Base-by-base conservation (phyloP, 768 basidiomycete genomes). In the Nevesoporus exiguus region DNA sequence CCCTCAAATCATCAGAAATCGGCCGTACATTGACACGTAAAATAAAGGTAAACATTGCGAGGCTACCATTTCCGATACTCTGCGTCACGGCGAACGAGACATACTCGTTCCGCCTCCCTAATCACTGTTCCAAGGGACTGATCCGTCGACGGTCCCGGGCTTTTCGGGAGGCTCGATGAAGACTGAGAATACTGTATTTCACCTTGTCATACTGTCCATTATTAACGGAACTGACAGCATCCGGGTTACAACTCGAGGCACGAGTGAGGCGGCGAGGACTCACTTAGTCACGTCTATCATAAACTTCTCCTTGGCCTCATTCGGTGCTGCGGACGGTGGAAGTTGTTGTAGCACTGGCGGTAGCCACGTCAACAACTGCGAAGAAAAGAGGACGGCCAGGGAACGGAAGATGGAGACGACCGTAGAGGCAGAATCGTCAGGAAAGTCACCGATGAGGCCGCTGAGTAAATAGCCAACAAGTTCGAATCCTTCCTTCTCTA, bases 381-480 rank as follows among this genome's bases (percentile, higher is more conserved):
- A 65, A 2, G 87, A 77, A 84, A 89, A 92, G n/a, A 83, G 64
- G 34, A 74, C 71, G 25, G 85, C 77, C 48, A 93, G 69, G 13
- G 80, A 77, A 15, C 90, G 81, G 69, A 96, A 81, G 56, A 98
- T 85, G 3, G 86, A 82, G 51, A 92, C 83, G 42, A 95, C 85
- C 33, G 75, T 67, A 9, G 88, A 78, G 7, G 84, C 76, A 3
- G 85, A 80, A 54, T 98, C 96, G 66, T 93, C 93, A 4, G 92
- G 91, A 68, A 95, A 98, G 56, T 89, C 86, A 21, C 88, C 85
- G 5, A 91, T 84, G 25, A 98, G 76, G 4, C 97, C 96, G 19
- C 78, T 73, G 49, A 98, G 74, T 27, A 93, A 68, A 58, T 82
- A 82, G 14, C 80, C 79, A 15, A 90, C 67, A 15, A 98, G 76